A percentile compares a stretch with the other conserved stretches of the same genome.
phyloP scores from a whole-genome alignment of 345 rosid species.

The Brassica cretica region DNA sequence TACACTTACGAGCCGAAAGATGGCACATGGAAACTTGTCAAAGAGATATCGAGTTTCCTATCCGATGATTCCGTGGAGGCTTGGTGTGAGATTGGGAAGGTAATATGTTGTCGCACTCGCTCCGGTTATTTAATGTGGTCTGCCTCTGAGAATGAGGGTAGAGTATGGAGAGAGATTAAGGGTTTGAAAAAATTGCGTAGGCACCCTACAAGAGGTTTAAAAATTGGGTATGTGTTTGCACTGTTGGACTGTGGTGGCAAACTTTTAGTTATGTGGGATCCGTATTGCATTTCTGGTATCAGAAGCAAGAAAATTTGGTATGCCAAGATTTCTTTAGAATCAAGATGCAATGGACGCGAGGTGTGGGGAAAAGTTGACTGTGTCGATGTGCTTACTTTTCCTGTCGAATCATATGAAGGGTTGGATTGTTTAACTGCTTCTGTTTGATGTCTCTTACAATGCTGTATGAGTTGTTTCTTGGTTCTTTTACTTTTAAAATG shows the following conservation, averaged over 20 bases:
- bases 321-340: constrained; percentile 1
- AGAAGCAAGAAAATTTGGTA: not conserved
- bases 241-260: not conserved
- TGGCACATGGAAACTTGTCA: not conserved
- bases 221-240: not conserved
- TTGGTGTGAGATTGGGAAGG: not conserved
- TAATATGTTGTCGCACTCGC: not conserved
- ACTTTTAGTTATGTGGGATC: not conserved
- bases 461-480: not conserved
- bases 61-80: not conserved
- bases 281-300: not conserved
- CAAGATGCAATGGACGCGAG: not conserved
- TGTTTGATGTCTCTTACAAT: not conserved
- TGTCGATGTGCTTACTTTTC: not conserved
- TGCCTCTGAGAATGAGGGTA: not conserved
- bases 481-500: not conserved
- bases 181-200: not conserved
- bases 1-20: not conserved
- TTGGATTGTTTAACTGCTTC: not conserved
- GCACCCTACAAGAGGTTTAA: not conserved
- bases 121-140: not conserved
- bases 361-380: not conserved
- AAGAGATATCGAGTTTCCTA: not conserved
- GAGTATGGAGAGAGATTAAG: not conserved
- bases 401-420: not conserved